Percentiles rank a stretch among this genome's conserved stretches.
These are phyloP conservation scores for Suhomyces ambrosiae DNA, from an alignment of 1,139 yeast genomes.

Conservation along the genomic window DNA sequence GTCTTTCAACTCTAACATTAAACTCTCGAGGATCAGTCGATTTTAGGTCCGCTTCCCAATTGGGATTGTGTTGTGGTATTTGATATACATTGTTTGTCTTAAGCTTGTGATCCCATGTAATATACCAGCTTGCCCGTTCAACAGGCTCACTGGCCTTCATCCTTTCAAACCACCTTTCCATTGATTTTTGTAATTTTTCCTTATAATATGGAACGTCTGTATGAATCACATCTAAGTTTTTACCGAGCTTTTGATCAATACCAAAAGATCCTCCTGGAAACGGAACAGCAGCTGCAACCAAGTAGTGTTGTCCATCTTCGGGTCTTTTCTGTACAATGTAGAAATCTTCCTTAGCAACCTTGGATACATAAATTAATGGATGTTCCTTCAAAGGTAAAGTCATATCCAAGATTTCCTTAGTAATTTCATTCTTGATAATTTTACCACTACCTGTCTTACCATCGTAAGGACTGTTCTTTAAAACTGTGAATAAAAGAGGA, in stretches of 20 bases:
- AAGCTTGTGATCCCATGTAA: slow-evolving; percentile 70
- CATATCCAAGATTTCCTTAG: slow-evolving; percentile 63
- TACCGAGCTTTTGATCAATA: slow-evolving; percentile 59
- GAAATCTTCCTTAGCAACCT: slow-evolving; percentile 75
- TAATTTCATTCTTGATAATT: slow-evolving; percentile 59
- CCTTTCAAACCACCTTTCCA: slow-evolving; percentile 74
- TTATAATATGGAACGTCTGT: slow-evolving; percentile 72
- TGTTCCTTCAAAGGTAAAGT: slow-evolving; percentile 60
- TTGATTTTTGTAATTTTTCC: slow-evolving; percentile 63
- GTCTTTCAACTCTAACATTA: slow-evolving; percentile 61
- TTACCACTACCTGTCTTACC: slow-evolving; percentile 33
- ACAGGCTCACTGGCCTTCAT: slow-evolving; percentile 63
- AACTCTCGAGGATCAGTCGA: slow-evolving; percentile 48
- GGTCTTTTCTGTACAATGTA: slow-evolving; percentile 59
- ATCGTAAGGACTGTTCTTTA: slow-evolving; percentile 34
- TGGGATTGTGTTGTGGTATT: slow-evolving; percentile 35
- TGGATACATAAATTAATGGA: slow-evolving; percentile 63
- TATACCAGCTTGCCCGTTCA: slow-evolving; percentile 76
- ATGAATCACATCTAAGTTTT: slow-evolving; percentile 64
- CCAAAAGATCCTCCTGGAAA: slow-evolving; percentile 80
- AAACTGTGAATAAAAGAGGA: slow-evolving; percentile 60
- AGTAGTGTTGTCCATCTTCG: slow-evolving; percentile 60
- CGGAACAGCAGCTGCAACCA: slow-evolving; percentile 75
- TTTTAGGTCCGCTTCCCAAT: slow-evolving; percentile 32
- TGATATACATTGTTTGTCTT: slow-evolving; percentile 58